Conservation (phyloP, 805 yeast species). For the Starmerella vaccinii region DNA sequence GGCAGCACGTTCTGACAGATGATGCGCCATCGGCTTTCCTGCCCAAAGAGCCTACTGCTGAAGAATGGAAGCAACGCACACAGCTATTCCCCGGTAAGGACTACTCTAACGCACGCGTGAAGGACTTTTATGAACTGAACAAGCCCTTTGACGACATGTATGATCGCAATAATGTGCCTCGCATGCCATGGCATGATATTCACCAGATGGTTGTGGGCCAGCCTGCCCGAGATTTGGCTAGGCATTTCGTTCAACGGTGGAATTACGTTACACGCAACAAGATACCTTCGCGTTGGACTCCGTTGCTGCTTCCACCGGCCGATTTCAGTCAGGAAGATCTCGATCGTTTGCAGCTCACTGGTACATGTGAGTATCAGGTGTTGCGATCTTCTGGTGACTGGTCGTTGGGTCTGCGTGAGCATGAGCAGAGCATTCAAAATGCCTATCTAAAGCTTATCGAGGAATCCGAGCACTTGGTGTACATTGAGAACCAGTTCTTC, state of each 20-base stretch:
- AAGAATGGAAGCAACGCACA: constrained; percentile 27
- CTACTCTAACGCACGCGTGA: constrained; percentile 88
- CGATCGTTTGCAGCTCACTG: constrained; percentile 46
- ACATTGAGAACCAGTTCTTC: constrained; percentile 93
- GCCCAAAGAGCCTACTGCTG: constrained; percentile 32
- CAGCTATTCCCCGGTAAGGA: constrained; percentile 93
- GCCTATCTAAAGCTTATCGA: constrained; percentile 88
- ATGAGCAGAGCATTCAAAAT: constrained; percentile 81
- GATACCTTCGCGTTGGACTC: constrained; percentile 88
- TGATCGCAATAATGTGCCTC: constrained; percentile 65
- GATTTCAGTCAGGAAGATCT: constrained; percentile 70
- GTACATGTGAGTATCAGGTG: constrained; percentile 86
- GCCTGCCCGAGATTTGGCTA: constrained; percentile 79
- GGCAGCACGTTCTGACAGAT: constrained; percentile 84
- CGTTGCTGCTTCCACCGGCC: constrained; percentile 83
- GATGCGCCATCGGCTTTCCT: constrained; percentile 41
- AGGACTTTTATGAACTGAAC: constrained; percentile 71
- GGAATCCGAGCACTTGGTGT: constrained; percentile 82
- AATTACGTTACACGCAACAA: constrained; percentile 85
- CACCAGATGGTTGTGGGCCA: constrained; percentile 94
- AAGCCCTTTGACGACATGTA: constrained; percentile 88
- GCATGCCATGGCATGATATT: constrained; percentile 99
- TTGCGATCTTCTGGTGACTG: constrained; percentile 83
- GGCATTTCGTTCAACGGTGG: constrained; percentile 98
- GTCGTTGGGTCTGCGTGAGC: constrained; percentile 81